phyloP scores from a whole-genome alignment of 176 grass and related monocot species.

The bread wheat (Triticum aestivum) region DNA sequence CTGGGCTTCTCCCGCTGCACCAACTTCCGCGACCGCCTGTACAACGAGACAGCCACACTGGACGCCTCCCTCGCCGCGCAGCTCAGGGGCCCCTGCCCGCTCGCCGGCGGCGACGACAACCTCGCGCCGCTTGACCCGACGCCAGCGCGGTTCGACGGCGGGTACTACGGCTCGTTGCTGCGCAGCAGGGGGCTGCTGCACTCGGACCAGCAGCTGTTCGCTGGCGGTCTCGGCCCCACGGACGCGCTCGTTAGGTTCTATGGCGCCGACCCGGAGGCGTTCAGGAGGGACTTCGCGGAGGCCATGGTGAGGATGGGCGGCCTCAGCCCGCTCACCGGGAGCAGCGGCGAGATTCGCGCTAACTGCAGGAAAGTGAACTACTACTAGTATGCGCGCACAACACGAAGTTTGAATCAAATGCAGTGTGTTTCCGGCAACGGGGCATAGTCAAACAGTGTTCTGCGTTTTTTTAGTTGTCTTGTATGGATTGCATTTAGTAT shows the following conservation, averaged over 20 bases:
- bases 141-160: slow-evolving; percentile 53
- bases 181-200: slow-evolving; percentile 55
- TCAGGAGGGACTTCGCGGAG: slow-evolving; percentile 66
- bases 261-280: slow-evolving; percentile 39
- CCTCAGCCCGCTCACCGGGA: slow-evolving; percentile 56
- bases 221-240: slow-evolving; percentile 43
- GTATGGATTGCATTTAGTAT: not conserved
- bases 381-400: slow-evolving; percentile 9
- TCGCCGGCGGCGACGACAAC: slow-evolving; percentile 37
- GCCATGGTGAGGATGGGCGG: slow-evolving; percentile 73
- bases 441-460: not conserved
- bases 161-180: slow-evolving; percentile 51
- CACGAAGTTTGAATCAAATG: not conserved
- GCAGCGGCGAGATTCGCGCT: slow-evolving; percentile 58
- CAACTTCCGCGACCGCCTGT: slow-evolving; percentile 56
- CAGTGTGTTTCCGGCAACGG: not conserved
- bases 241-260: slow-evolving; percentile 70
- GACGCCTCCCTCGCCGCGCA: slow-evolving; percentile 44
- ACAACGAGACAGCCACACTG: slow-evolving; percentile 67
- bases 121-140: slow-evolving; percentile 61
- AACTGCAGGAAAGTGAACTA: slow-evolving; percentile 64
- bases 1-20: slow-evolving; percentile 75
- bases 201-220: slow-evolving; percentile 81
- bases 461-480: not conserved
- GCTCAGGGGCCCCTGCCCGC: slow-evolving; percentile 49